Evolutionary conservation across 2,329 filamentous ascomycete genomes (phyloP).

Genomic region (Calonectria fujianensis): DNA sequence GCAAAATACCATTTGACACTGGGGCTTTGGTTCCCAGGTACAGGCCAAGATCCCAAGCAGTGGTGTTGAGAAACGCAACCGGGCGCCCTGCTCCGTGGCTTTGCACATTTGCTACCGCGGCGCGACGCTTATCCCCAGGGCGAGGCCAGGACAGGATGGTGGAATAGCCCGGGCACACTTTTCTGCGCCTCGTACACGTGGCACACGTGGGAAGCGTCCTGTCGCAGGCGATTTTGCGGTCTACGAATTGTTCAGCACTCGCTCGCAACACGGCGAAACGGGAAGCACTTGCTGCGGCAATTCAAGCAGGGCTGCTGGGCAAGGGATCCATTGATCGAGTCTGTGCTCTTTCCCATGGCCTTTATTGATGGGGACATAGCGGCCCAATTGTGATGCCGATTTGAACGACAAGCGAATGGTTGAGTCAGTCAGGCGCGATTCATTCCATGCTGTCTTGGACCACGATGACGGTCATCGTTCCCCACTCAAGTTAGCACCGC

Average conservation of each 20-base stretch:
- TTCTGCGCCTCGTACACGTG: slow-evolving; percentile 24
- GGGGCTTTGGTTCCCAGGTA: slow-evolving; percentile 11
- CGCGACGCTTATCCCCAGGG: slow-evolving; percentile 26
- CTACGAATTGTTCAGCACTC: slow-evolving; percentile 7
- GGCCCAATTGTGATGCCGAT: not conserved
- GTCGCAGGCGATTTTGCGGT: slow-evolving; percentile 36
- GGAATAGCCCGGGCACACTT: slow-evolving; percentile 27
- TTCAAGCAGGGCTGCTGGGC: slow-evolving; percentile 33
- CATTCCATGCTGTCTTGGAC: not conserved
- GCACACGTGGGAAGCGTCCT: slow-evolving; percentile 29
- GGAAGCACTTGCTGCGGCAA: slow-evolving; percentile 31
- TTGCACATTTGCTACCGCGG: slow-evolving; percentile 19
- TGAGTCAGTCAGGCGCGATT: not conserved
- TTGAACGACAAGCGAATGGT: not conserved
- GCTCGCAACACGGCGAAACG: not conserved
- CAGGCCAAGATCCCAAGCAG: slow-evolving; percentile 23
- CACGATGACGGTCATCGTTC: not conserved
- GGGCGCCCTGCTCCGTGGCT: not conserved
- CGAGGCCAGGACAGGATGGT: slow-evolving; percentile 30
- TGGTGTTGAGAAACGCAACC: slow-evolving; percentile 32
- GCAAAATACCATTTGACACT: not conserved
- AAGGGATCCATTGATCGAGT: not conserved
- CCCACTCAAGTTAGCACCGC: not conserved
- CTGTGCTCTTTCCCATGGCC: not conserved
- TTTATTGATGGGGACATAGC: not conserved